Conservation (phyloP, 495 filamentous ascomycete species). For the Lentithecium fluviatile region DNA sequence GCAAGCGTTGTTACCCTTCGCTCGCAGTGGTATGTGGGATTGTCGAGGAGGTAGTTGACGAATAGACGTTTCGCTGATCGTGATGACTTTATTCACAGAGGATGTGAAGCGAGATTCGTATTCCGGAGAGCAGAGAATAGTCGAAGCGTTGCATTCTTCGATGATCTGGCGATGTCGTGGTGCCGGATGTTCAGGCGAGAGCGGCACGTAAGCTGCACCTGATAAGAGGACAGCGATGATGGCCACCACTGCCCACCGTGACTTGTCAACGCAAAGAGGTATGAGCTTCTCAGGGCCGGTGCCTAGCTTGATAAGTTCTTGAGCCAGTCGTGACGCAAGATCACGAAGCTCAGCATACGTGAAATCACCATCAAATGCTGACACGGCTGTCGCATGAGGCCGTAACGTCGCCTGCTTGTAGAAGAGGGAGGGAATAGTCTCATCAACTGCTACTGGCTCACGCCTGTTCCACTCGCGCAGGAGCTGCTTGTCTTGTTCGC, state of each 20-base stretch:
- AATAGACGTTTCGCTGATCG: constrained; percentile 45
- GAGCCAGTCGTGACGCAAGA: constrained; percentile 41
- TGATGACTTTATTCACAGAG: constrained; percentile 46
- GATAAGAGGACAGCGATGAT: constrained; percentile 56
- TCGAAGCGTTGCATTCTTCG: constrained; percentile 45
- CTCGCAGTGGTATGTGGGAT: constrained; percentile 14
- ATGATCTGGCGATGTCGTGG: constrained; percentile 49
- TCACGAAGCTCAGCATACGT: constrained; percentile 43
- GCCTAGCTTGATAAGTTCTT: constrained; percentile 37
- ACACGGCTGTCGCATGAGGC: constrained; percentile 23
- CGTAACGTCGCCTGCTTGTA: constrained; percentile 39
- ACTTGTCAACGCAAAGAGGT: constrained; percentile 58
- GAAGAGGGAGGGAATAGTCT: constrained; percentile 56
- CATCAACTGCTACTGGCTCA: constrained; percentile 41
- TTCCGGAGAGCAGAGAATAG: constrained; percentile 48
- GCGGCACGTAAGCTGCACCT: constrained; percentile 55
- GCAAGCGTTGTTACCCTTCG: constrained; percentile 40
- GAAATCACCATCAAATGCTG: constrained; percentile 41
- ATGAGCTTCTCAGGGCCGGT: constrained; percentile 48
- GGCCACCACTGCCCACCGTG: constrained; percentile 52
- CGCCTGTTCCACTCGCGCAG: constrained; percentile 21
- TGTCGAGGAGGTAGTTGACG: constrained; percentile 40
- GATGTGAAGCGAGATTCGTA: constrained; percentile 45
- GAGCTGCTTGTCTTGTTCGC: constrained; percentile 19
- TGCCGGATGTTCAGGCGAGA: constrained; percentile 58